phyloP scores from a whole-genome alignment of 1,284 basidiomycete genomes.

The Ganoderma lucidum region DNA sequence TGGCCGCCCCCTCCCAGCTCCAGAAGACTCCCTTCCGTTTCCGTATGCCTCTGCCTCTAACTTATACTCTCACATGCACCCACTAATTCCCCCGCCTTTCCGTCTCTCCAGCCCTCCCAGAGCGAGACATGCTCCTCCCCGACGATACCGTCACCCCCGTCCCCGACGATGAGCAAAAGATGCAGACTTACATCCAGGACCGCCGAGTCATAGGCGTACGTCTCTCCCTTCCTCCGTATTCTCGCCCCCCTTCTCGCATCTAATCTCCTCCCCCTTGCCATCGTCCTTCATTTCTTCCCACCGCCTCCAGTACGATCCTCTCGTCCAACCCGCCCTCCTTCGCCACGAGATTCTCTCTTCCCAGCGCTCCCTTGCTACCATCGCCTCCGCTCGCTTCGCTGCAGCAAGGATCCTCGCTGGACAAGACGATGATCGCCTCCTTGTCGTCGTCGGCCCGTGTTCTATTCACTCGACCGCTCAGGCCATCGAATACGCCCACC shows the following conservation, averaged over 20 bases:
- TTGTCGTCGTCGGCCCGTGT: conserved; percentile 96
- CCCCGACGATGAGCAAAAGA: conserved; percentile 67
- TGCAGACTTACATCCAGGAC: conserved; percentile 78
- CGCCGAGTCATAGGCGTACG: conserved; percentile 78
- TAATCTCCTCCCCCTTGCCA: conserved; percentile 19
- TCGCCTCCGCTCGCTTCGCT: conserved; percentile 81
- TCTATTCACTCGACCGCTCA: conserved; percentile 93
- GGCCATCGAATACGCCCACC: conserved; percentile 89
- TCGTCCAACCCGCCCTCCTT: conserved; percentile 90
- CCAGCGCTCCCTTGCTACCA: conserved; percentile 67
- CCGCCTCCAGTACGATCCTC: conserved; percentile 82
- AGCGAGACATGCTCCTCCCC: conserved; percentile 32
- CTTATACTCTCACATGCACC: conserved; percentile 15
- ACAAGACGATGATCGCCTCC: conserved; percentile 84
- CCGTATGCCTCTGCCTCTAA: conserved; percentile 34
- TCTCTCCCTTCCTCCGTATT: conserved; percentile 23
- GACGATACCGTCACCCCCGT: conserved; percentile 57
- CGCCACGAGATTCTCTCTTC: conserved; percentile 83
- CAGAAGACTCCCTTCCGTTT: conserved; percentile 23
- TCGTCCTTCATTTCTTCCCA: conserved; percentile 16
- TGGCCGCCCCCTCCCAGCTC: conserved; percentile 22
- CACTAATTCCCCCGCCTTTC: conserved; percentile 9
- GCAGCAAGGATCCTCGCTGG: conserved; percentile 85
- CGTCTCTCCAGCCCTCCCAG: conserved; percentile 28
- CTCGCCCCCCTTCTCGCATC: conserved; percentile 12